phyloP scores from a whole-genome alignment of 1,284 basidiomycete genomes.

The Takashimella tepidaria region DNA sequence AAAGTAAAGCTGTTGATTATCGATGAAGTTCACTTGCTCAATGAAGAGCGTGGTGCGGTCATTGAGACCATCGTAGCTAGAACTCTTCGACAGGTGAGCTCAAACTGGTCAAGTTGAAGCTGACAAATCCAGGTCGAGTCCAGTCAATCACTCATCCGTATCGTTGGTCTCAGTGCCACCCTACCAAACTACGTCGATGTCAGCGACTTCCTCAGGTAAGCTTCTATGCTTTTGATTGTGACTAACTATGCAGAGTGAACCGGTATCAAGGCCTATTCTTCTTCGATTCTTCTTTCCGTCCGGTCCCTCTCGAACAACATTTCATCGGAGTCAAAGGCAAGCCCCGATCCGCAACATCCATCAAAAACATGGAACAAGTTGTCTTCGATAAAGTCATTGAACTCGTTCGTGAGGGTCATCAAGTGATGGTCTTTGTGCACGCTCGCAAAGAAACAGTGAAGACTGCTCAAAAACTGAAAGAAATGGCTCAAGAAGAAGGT shows the following conservation, averaged over 20 bases:
- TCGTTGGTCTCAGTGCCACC: slow-evolving; percentile 96
- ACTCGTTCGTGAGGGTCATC: slow-evolving; percentile 80
- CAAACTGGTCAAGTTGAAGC: not conserved
- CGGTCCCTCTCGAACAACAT: slow-evolving; percentile 95
- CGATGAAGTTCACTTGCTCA: slow-evolving; percentile 95
- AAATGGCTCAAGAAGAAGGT: slow-evolving; percentile 71
- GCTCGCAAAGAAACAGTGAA: slow-evolving; percentile 98
- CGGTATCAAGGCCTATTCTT: slow-evolving; percentile 90
- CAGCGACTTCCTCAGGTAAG: slow-evolving; percentile 83
- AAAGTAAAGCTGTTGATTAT: slow-evolving; percentile 93
- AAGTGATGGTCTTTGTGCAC: slow-evolving; percentile 99
- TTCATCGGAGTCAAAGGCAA: slow-evolving; percentile 97
- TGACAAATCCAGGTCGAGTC: slow-evolving; percentile 72
- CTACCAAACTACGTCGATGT: slow-evolving; percentile 97
- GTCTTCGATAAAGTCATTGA: slow-evolving; percentile 76
- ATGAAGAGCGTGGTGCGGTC: slow-evolving; percentile 96
- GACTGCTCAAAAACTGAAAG: slow-evolving; percentile 76
- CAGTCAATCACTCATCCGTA: slow-evolving; percentile 93
- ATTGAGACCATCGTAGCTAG: slow-evolving; percentile 98
- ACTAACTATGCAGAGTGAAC: slow-evolving; percentile 63
- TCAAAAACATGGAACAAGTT: slow-evolving; percentile 82
- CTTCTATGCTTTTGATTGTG: not conserved
- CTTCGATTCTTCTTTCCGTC: slow-evolving; percentile 96
- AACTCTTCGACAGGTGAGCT: slow-evolving; percentile 77
- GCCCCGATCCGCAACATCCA: slow-evolving; percentile 65